A percentile compares a stretch with the other conserved stretches of the same genome.
phyloP scores from a whole-genome alignment of 148 eudicot genomes.

The Vaccinium vitisidaea region DNA sequence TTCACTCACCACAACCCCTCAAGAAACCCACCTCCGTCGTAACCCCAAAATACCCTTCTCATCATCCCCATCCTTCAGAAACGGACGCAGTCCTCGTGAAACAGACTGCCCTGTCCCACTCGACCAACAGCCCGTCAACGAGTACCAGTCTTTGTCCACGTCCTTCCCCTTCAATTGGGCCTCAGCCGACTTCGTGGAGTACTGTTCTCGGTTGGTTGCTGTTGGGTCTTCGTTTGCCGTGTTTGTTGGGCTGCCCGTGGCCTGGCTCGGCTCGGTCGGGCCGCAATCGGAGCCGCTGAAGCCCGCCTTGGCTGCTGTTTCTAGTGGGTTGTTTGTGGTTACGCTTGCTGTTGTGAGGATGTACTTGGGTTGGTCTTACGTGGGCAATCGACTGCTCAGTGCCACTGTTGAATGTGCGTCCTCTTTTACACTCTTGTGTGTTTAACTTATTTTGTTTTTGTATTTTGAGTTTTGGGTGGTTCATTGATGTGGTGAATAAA shows the following conservation, averaged over 20 bases:
- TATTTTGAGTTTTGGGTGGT: background rate
- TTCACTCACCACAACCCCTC: background rate
- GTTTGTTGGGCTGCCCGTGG: slow-evolving; percentile 77
- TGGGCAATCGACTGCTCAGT: slow-evolving; percentile 91
- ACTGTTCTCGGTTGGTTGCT: slow-evolving; percentile 47
- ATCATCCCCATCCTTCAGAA: slow-evolving; percentile 36
- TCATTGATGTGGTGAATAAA: background rate
- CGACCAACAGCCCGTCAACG: slow-evolving; percentile 85
- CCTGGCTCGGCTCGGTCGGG: slow-evolving; percentile 71
- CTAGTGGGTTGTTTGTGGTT: slow-evolving; percentile 59
- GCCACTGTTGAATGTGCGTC: slow-evolving; percentile 89
- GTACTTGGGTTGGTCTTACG: slow-evolving; percentile 98
- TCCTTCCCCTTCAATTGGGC: slow-evolving; percentile 92
- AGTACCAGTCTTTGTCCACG: slow-evolving; percentile 64
- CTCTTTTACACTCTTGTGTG: background rate
- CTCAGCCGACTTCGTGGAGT: slow-evolving; percentile 46
- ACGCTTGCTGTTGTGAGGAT: slow-evolving; percentile 85
- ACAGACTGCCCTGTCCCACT: slow-evolving; percentile 80
- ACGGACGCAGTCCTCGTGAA: slow-evolving; percentile 40
- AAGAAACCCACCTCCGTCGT: slow-evolving; percentile 19
- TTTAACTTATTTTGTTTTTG: background rate
- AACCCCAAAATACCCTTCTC: slow-evolving; percentile 32
- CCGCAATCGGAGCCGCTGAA: slow-evolving; percentile 52
- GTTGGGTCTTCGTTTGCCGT: slow-evolving; percentile 61
- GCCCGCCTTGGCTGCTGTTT: slow-evolving; percentile 48